Evolutionary conservation across 208 protist species (phyloP).

Genomic region (Leishmania gerbilli): DNA sequence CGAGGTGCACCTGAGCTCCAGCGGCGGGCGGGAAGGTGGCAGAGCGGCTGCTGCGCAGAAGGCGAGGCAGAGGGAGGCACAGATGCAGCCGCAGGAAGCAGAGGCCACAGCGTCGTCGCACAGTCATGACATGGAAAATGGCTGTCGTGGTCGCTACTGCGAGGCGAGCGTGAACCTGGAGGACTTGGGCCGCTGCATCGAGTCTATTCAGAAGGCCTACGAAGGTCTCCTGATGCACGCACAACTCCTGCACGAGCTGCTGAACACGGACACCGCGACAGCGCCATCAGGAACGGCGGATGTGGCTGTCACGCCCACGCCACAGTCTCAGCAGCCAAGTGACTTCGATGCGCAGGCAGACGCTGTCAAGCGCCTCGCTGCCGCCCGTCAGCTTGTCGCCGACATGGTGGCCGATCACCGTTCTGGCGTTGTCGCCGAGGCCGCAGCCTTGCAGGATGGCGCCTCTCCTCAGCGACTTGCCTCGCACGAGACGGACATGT

Average conservation of each 20-base stretch:
- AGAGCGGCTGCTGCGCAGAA: background rate
- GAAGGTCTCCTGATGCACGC: constrained; percentile 44
- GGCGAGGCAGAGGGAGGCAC: background rate
- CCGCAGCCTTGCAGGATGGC: constrained; percentile 6
- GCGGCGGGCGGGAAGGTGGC: constrained; percentile 13
- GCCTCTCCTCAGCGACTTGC: background rate
- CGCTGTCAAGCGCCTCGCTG: constrained; percentile 6
- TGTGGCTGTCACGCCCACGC: background rate
- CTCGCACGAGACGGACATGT: constrained; percentile 1
- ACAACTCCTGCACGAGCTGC: constrained; percentile 43
- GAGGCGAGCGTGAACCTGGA: constrained; percentile 39
- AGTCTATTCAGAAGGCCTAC: constrained; percentile 65
- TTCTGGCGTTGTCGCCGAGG: constrained; percentile 34
- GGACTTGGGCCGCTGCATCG: constrained; percentile 51
- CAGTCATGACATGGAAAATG: background rate
- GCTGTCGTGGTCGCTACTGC: constrained; percentile 7
- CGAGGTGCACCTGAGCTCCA: constrained; percentile 35
- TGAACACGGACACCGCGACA: constrained; percentile 4
- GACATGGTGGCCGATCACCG: constrained; percentile 29
- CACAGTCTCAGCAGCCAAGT: background rate
- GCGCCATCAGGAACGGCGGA: background rate
- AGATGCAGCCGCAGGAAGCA: background rate
- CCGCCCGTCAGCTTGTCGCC: constrained; percentile 24
- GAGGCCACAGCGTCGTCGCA: background rate
- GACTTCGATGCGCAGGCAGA: constrained; percentile 3